Conservation (phyloP, 768 basidiomycete genomes). For the Boletus fagicola region DNA sequence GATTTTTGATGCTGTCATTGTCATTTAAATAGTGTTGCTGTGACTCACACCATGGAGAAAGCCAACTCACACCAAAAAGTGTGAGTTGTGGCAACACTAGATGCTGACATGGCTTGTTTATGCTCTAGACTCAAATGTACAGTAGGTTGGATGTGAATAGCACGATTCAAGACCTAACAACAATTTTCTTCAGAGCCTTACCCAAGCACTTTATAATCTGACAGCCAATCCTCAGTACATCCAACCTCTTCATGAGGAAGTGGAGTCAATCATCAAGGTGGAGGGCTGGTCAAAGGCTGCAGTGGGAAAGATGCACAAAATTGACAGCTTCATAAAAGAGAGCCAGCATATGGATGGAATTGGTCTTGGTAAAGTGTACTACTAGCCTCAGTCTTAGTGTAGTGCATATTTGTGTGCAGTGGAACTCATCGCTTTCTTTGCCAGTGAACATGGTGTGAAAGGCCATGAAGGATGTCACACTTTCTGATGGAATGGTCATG, state of each 20-base stretch:
- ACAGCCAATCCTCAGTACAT: constrained; percentile 11
- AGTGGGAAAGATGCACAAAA: constrained; percentile 17
- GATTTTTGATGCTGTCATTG: no score
- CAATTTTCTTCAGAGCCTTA: constrained; percentile 1
- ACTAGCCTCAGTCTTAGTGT: no score
- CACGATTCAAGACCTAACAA: neutral
- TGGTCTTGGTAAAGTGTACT: constrained; percentile 22
- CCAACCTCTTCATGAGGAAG: constrained; percentile 16
- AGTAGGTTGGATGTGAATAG: neutral
- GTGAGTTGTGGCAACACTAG: no score
- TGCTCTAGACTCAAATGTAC: constrained; percentile 14
- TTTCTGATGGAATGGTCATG: constrained; percentile 39
- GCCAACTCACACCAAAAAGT: no score
- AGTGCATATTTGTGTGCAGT: neutral
- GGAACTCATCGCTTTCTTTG: neutral
- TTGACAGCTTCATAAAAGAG: constrained; percentile 22
- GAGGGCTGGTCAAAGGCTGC: constrained; percentile 22
- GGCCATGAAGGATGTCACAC: constrained; percentile 14
- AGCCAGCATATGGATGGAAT: constrained; percentile 32
- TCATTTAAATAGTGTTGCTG: no score
- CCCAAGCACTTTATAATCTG: constrained; percentile 10
- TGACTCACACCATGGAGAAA: no score
- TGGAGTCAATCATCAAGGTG: constrained; percentile 8
- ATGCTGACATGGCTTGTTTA: neutral
- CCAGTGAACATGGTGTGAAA: constrained; percentile 12